Conservation (phyloP, 2,329 filamentous ascomycete genomes). For the Penicillium sp. region DNA sequence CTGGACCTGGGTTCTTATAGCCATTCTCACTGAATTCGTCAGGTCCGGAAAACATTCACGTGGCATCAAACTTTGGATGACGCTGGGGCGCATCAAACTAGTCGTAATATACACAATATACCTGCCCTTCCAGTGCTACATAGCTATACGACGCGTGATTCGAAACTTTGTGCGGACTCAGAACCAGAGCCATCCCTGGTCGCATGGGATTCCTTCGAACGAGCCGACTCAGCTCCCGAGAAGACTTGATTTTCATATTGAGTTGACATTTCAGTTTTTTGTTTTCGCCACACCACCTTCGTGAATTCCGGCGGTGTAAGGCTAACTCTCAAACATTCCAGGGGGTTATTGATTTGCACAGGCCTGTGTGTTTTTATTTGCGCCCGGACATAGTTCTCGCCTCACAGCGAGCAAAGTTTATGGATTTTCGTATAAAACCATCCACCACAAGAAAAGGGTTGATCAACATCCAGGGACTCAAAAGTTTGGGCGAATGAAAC, state of each 20-base stretch:
- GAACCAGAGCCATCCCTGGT: neutral
- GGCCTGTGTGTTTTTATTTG: slow-evolving; percentile 1
- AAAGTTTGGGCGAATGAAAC: slow-evolving; percentile 3
- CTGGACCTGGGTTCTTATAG: slow-evolving; percentile 19
- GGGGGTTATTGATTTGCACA: neutral
- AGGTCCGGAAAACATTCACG: slow-evolving; percentile 15
- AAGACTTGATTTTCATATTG: neutral
- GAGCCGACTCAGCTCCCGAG: neutral
- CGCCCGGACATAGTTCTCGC: neutral
- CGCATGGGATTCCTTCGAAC: neutral
- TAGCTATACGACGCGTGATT: neutral
- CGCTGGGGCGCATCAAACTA: slow-evolving; percentile 2
- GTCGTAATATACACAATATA: neutral
- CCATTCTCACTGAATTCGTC: slow-evolving; percentile 18
- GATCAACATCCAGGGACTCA: slow-evolving; percentile 10
- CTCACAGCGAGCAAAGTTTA: neutral
- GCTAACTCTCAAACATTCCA: neutral
- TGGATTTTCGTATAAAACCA: neutral
- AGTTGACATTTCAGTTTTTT: neutral
- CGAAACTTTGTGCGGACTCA: neutral
- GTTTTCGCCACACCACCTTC: neutral
- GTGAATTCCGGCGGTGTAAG: slow-evolving; percentile 8
- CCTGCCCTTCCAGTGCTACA: neutral
- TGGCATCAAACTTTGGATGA: slow-evolving; percentile 18
- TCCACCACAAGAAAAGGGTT: neutral